These are phyloP conservation scores for Mucor indicus DNA, from an alignment of 371 early-diverging fungal species.

Conservation along the genomic window DNA sequence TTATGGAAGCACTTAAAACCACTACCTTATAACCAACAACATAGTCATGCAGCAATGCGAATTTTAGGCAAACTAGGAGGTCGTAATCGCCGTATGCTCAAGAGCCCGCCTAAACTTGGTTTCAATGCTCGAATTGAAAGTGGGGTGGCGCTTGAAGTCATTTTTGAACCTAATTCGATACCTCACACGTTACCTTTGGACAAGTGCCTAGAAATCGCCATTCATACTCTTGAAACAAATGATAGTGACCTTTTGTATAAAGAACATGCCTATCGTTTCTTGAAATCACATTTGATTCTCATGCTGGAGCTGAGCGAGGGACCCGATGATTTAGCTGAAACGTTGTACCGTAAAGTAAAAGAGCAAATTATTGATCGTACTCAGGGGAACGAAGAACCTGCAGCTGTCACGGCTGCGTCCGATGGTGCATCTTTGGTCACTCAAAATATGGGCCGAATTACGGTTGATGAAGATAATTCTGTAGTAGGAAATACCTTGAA, in stretches of 20 bases:
- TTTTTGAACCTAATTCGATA: constrained; percentile 57
- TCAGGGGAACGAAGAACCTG: no score
- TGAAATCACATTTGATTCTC: constrained; percentile 68
- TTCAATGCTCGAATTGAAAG: constrained; percentile 50
- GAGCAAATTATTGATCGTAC: constrained; percentile 17
- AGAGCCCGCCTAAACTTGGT: constrained; percentile 61
- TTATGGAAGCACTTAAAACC: constrained; percentile 92
- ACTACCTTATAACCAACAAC: constrained; percentile 74
- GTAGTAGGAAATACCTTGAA: constrained; percentile 32
- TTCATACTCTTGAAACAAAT: constrained; percentile 55
- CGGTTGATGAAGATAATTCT: constrained; percentile 29
- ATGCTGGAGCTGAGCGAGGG: constrained; percentile 70
- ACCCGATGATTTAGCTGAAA: constrained; percentile 43
- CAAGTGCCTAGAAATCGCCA: constrained; percentile 52
- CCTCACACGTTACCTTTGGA: constrained; percentile 56
- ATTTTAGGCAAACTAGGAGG: constrained; percentile 98
- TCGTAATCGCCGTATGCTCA: constrained; percentile 76
- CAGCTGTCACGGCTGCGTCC: no score
- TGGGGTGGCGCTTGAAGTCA: constrained; percentile 63
- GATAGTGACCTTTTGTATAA: constrained; percentile 51
- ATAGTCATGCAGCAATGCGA: constrained; percentile 85
- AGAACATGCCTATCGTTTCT: constrained; percentile 70
- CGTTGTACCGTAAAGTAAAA: constrained; percentile 41
- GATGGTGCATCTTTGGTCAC: not conserved
- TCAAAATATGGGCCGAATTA: constrained; percentile 7